Base-by-base conservation (phyloP, 164 flowering plant genomes). In the Piper longum region DNA sequence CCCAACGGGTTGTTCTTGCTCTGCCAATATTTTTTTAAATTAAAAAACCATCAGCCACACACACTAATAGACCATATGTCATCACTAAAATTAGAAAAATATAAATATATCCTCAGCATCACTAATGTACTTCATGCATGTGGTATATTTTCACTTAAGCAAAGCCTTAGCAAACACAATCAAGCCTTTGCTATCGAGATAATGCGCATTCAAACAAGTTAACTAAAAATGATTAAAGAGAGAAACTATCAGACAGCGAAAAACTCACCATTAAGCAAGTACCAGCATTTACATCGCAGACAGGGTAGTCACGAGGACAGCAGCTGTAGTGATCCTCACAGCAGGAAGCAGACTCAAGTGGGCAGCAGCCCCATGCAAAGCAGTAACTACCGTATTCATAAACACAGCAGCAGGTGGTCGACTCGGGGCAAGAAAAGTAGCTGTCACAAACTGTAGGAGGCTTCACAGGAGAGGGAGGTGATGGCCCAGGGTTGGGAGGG, bases 301-400 rank as follows among this genome's bases (percentile, higher is more conserved):
- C 64, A 4, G 99, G 99, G 62, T 83, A 93, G 0, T 88, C 96
- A 13, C 77, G 83, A 1, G 99, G 99, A 80, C 97, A 90, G 85
- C 99, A 93, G 68, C 96, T 88, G 65, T 69, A 69, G 64, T 82
- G 81, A 68, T 90, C 96, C 4, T 80, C 88, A 52, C 97, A 93
- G 79, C 99, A 93, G 48, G 92, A 81, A 55, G 99, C 99, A 12
- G 74, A 78, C 66, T 93, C 97, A 1, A 86, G 85, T 1, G 92
- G 92, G 76, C 99, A 93, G 74, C 99, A 93, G 60, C 99, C 99
- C 99, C 99, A 93, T 6, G 63, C 73, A 54, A 84, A 79, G 82
- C 93, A 89, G 57, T 54, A 71, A 26, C 63, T 68, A 4, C 76
- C 78, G 56, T 62, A 82, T 68, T 80, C 72, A 26, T 58, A 83